Percentiles rank a stretch among this genome's conserved stretches.
Conservation (phyloP, 306 rosid species). For the Castanospermum australe region DNA sequence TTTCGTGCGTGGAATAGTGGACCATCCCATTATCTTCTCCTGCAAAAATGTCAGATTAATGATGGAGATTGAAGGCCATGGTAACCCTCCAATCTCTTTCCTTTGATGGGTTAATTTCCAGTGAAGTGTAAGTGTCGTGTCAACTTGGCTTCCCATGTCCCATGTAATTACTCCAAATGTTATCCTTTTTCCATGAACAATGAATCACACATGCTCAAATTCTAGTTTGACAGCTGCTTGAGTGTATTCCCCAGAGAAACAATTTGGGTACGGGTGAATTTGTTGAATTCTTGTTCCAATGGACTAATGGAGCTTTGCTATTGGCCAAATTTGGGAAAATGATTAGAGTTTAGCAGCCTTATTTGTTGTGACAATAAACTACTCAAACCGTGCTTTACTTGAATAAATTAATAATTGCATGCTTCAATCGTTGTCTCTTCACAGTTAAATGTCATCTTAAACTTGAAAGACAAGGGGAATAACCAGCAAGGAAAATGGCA, state of each 20-base stretch:
- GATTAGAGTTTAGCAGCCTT: background rate
- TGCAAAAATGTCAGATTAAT: background rate
- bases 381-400: conserved; percentile 9
- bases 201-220: background rate
- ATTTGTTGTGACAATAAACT: background rate
- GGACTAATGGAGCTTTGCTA: background rate
- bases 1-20: conserved; percentile 30
- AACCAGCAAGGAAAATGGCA: background rate
- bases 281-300: background rate
- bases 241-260: conserved; percentile 3
- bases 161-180: background rate
- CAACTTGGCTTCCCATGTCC: background rate
- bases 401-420: background rate
- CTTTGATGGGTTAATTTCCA: background rate
- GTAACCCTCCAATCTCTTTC: background rate
- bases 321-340: background rate
- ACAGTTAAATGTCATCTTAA: background rate
- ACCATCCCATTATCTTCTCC: conserved; percentile 14
- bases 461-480: conserved; percentile 8
- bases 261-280: background rate
- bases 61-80: conserved; percentile 23
- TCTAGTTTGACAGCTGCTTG: background rate
- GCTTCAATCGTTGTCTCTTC: background rate
- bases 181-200: background rate
- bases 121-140: background rate